These are phyloP conservation scores for Wickerhamomyces mucosus DNA, from an alignment of 805 yeast genomes.

Conservation along the genomic window DNA sequence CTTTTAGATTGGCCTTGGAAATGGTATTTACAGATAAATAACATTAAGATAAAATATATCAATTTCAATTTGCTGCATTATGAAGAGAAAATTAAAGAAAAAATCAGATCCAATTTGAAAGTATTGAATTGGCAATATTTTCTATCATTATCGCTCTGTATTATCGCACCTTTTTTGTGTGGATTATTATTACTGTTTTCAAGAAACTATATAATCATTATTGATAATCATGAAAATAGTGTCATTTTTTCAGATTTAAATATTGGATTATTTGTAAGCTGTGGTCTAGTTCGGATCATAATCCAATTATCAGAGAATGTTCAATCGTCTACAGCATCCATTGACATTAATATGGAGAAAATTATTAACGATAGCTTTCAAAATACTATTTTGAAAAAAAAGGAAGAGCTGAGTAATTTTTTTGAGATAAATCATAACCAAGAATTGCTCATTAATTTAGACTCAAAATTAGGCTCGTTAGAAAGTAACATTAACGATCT, in stretches of 20 bases:
- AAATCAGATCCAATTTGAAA: conserved; percentile 2
- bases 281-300: conserved; percentile 23
- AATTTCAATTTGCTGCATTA: conserved; percentile 2
- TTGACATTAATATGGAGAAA: conserved; percentile 10
- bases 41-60: conserved; percentile 6
- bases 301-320: conserved; percentile 13
- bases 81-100: conserved; percentile 1
- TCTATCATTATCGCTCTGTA: conserved; percentile 20
- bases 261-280: conserved; percentile 25
- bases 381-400: too few relatives aligned
- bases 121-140: conserved; percentile 11
- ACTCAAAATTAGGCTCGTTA: too few relatives aligned
- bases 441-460: too few relatives aligned
- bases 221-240: conserved; percentile 19
- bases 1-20: conserved; percentile 33
- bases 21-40: conserved; percentile 25
- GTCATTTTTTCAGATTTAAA: conserved; percentile 29
- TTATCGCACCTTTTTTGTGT: conserved; percentile 21
- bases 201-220: conserved; percentile 20
- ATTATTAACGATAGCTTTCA: too few relatives aligned
- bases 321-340: conserved; percentile 12
- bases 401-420: too few relatives aligned
- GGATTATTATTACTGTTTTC: conserved; percentile 21
- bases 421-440: too few relatives aligned
- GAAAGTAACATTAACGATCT: too few relatives aligned